Evolutionary conservation across 129 eudicot species (phyloP), one percentile per base, ranked within the genome.

Genomic region (Logfia minima): DNA sequence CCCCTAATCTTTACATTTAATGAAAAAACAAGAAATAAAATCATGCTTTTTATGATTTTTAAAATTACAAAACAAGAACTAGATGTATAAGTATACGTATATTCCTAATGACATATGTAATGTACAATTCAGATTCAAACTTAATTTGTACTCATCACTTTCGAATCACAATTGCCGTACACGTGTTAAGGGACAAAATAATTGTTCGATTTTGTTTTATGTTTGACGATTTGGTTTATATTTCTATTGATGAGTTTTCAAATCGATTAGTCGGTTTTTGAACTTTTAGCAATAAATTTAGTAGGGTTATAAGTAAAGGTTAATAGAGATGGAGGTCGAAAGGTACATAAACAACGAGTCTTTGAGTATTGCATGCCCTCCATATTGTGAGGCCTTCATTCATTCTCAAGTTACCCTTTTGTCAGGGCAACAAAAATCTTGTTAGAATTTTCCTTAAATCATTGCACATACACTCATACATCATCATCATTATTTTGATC

Each of bases 281-380:
- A 81, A 81, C 80, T 81, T 81, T 81, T 81, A 60, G 75, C 66
- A 59, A 67, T 81, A 68, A 75, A 80, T 73, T 26, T 81, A 35
- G 80, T 81, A 59, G 84, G 84, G 80, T 71, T 71, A 8, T 39
- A 4, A 64, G 55, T 77, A 69, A 77, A 68, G 69, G 13, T 71
- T 59, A 78, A 65, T 65, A 65, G 70, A 65, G 70, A 65, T 65
- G 70, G 70, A 65, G 70, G 39, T 65, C 2, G 70, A 65, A 65
- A 65, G 70, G 39, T 65, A 31, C 70, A 67, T 67, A 32, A 66
- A 64, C 75, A 79, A 66, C 74, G 84, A 53, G 66, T 58, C 52
- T 79, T 43, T 65, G 23, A 16, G 53, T 67, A 60, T 69, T 70
- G 65, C 82, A 70, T 78, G 37, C 63, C 76, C 53, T 61, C 69